Evolutionary conservation across 2,329 filamentous ascomycete genomes (phyloP).

Genomic region (Bertia moriformis): DNA sequence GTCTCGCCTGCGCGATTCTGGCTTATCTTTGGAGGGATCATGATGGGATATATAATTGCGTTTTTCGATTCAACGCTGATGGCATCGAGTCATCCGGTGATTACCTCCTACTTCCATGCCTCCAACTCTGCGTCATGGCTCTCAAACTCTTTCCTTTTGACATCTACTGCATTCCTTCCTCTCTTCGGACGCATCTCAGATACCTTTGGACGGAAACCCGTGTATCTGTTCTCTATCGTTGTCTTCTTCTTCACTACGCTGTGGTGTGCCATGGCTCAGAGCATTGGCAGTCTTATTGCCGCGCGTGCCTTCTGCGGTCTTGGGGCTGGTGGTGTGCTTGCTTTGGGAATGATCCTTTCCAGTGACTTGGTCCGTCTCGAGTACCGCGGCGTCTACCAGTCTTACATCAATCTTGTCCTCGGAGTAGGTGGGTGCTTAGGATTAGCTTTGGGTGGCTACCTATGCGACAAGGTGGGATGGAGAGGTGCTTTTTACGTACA

Average conservation of each 20-base stretch:
- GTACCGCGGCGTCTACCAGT: constrained; percentile 27
- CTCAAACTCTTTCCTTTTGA: constrained; percentile 65
- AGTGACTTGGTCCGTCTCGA: constrained; percentile 64
- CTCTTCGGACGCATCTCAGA: constrained; percentile 63
- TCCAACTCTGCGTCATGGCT: constrained; percentile 73
- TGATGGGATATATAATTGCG: constrained; percentile 12
- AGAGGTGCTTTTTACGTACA: constrained; percentile 24
- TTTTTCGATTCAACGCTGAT: constrained; percentile 69
- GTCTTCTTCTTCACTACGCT: constrained; percentile 51
- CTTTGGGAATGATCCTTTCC: constrained; percentile 56
- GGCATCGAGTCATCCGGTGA: constrained; percentile 68
- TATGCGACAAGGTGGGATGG: constrained; percentile 32
- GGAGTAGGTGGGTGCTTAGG: constrained; percentile 23
- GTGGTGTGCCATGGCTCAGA: constrained; percentile 54
- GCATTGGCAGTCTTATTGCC: constrained; percentile 55
- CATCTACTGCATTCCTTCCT: constrained; percentile 63
- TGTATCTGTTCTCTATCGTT: constrained; percentile 48
- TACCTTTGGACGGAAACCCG: constrained; percentile 51
- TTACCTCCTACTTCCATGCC: constrained; percentile 65
- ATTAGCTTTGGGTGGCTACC: constrained; percentile 30
- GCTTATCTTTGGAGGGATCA: neutral
- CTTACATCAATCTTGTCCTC: constrained; percentile 20
- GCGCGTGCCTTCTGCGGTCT: constrained; percentile 59
- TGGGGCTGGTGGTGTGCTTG: constrained; percentile 58
- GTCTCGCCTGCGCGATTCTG: neutral